Evolutionary conservation across 2,329 filamentous ascomycete species (phyloP).

Genomic region (Curvularia lunata): DNA sequence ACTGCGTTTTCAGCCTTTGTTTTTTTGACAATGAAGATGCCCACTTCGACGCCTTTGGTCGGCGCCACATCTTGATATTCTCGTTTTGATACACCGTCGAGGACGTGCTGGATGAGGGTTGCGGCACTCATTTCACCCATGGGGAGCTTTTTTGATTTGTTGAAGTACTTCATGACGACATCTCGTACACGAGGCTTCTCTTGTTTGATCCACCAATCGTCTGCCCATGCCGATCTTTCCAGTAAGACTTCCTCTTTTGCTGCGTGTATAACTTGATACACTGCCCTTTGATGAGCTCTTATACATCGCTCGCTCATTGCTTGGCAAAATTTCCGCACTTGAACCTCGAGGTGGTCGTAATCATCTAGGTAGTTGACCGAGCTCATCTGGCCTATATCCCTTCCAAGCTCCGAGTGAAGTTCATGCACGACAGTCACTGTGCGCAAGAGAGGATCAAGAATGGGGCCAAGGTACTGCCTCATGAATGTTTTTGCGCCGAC

Average conservation of each 20-base stretch:
- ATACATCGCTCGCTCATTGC: conserved; percentile 37
- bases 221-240: conserved; percentile 62
- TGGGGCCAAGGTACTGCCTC: conserved; percentile 64
- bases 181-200: conserved; percentile 66
- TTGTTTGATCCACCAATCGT: conserved; percentile 69
- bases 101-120: conserved; percentile 64
- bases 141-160: conserved; percentile 52
- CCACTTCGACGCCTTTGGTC: conserved; percentile 55
- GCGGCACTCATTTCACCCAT: conserved; percentile 58
- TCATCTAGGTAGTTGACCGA: conserved; percentile 62
- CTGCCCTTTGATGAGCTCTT: conserved; percentile 40
- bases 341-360: conserved; percentile 57
- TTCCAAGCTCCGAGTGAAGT: conserved; percentile 63
- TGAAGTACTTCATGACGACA: conserved; percentile 54
- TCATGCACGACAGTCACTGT: conserved; percentile 65
- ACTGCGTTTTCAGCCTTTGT: conserved; percentile 15
- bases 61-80: conserved; percentile 55
- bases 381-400: conserved; percentile 60
- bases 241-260: conserved; percentile 59
- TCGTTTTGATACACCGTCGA: conserved; percentile 63
- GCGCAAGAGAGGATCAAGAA: conserved; percentile 66
- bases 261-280: conserved; percentile 57
- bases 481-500: conserved; percentile 65
- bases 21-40: conserved; percentile 55
- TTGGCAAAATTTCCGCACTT: conserved; percentile 39